Evolutionary conservation across 345 rosid genomes (phyloP).

Genomic region (Pistacia integerrima): DNA sequence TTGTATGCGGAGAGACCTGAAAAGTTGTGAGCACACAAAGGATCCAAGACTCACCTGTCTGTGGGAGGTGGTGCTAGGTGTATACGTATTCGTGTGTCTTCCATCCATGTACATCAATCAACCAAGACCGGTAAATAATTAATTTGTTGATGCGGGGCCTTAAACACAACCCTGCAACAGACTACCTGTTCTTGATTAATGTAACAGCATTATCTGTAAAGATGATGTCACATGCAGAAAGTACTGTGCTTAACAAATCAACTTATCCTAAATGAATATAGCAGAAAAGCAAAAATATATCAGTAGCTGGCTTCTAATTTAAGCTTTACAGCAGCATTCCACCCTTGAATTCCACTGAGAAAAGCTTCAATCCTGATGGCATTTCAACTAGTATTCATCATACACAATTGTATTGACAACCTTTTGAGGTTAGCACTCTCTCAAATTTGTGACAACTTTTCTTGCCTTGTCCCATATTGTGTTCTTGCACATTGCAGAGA

Average conservation of each 20-base stretch:
- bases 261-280: neutral
- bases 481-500: slow-evolving; percentile 63
- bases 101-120: neutral
- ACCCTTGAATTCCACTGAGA: slow-evolving; percentile 70
- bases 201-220: neutral
- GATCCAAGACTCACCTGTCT: neutral
- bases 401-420: slow-evolving; percentile 56
- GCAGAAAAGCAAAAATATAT: neutral
- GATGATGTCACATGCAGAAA: neutral
- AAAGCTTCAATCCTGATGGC: slow-evolving; percentile 62
- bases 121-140: neutral
- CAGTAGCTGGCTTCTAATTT: slow-evolving; percentile 14
- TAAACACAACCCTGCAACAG: neutral
- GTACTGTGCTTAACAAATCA: neutral
- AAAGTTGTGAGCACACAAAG: neutral
- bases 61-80: neutral
- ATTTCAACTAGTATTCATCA: slow-evolving; percentile 64
- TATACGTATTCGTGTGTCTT: neutral
- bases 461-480: slow-evolving; percentile 67
- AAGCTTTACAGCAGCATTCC: slow-evolving; percentile 41
- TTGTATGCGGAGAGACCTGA: neutral
- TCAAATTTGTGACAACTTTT: slow-evolving; percentile 54
- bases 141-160: neutral
- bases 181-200: neutral
- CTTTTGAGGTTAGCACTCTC: slow-evolving; percentile 44